Base-by-base conservation (phyloP, 176 grass and related monocot species). In the Carex scoparia region DNA sequence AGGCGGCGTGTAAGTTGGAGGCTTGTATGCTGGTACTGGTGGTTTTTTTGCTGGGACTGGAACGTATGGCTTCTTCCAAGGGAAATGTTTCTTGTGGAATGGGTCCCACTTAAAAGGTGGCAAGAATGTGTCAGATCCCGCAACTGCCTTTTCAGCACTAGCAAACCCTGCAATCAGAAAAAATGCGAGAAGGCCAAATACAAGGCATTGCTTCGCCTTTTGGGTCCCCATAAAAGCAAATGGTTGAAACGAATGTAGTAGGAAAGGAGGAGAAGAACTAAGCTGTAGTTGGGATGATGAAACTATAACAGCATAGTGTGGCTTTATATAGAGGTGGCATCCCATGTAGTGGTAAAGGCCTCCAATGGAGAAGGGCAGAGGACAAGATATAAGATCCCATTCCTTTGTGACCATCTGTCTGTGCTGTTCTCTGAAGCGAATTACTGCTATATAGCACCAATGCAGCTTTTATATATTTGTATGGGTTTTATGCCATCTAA, bases 271-370 rank as follows among this genome's bases (percentile, higher is more conserved):
- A 15, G 40, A 11, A 72, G 40, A 48, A 73, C 3, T 74, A 53
- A 23, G 61, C 30, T 65, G 61, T 66, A 53, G 63, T 48, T 48
- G 8, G 48, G 72, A 51, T 83, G 81, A 49, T 54, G 42, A 83
- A 46, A 66, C 12, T 65, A 18, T 65, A 18, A n/a, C 54, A 79
- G 81, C 65, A 67, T n/a, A 67, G 61, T 49, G 23, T 33, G 61
- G 81, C 30, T 54, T 83, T 83, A 83, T 83, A 83, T 83, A 83
- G 63, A 56, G 61, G 44, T 83, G 27, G 3, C 23, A 67, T 83
- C 62, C n/a, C 13, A 32, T 18, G 54, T 56, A 55, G 46, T 83
- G 69, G 61, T 83, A 83, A 68, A 83, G 63, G 81, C 44, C 23
- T 56, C 63, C 81, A 83, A 69, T 69, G 9, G 10, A 30, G 19